Evolutionary conservation across 345 rosid genomes (phyloP).

Genomic region (Camelina neglecta): DNA sequence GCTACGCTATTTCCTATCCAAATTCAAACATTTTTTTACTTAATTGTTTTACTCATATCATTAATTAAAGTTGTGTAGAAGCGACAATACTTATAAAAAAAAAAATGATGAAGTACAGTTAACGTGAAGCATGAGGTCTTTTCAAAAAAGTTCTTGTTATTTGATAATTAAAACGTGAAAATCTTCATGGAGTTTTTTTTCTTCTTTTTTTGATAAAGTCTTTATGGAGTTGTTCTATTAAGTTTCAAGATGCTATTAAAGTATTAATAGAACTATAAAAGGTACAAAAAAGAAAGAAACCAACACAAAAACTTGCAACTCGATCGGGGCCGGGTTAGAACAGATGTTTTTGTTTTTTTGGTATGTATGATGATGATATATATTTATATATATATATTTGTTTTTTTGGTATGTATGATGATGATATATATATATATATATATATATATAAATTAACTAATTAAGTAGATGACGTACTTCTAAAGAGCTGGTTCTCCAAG

Average conservation of each 20-base stretch:
- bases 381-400: too few relatives aligned
- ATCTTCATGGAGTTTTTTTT: too few relatives aligned
- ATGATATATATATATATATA: too few relatives aligned
- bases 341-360: not conserved
- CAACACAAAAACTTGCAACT: not conserved
- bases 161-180: not conserved
- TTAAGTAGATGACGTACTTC: slow-evolving; percentile 48
- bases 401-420: too few relatives aligned
- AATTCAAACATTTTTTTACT: not conserved
- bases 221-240: not conserved
- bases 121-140: not conserved
- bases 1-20: slow-evolving; percentile 56
- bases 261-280: not conserved
- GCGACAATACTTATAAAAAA: not conserved
- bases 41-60: not conserved
- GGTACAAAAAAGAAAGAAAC: not conserved
- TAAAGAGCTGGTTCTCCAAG: slow-evolving; percentile 75
- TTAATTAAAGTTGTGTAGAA: not conserved
- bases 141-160: not conserved
- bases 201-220: not conserved
- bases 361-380: too few relatives aligned
- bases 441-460: not conserved
- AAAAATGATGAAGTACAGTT: not conserved
- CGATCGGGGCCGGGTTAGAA: not conserved
- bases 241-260: not conserved